These are phyloP conservation scores for Podila horticola DNA, from an alignment of 192 early-diverging fungal species.

Conservation along the genomic window DNA sequence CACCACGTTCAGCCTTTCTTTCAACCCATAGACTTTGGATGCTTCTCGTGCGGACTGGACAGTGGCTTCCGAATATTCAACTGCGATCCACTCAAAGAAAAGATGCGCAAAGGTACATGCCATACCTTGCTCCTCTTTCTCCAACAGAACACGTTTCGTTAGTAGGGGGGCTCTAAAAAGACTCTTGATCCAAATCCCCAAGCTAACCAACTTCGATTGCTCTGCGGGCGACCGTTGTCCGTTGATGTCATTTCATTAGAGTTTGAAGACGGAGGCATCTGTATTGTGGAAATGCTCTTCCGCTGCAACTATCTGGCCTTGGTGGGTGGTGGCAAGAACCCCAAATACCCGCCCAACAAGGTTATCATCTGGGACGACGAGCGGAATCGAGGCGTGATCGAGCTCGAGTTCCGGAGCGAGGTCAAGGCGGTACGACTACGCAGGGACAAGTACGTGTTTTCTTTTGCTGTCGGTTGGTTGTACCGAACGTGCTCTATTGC, in stretches of 20 bases:
- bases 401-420: constrained; percentile 83
- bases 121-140: not conserved
- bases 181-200: not conserved
- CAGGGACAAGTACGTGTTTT: constrained; percentile 68
- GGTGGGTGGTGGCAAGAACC: constrained; percentile 86
- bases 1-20: not conserved
- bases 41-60: constrained; percentile 85
- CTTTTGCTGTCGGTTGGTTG: too few species aligned
- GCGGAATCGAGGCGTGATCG: constrained; percentile 72
- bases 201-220: not conserved
- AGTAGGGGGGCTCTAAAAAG: not conserved
- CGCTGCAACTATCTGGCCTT: constrained; percentile 88
- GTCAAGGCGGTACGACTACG: constrained; percentile 83
- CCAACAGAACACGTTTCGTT: not conserved
- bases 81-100: constrained; percentile 85
- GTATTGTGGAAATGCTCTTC: constrained; percentile 86
- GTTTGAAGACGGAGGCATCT: constrained; percentile 86
- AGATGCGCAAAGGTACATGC: constrained; percentile 72
- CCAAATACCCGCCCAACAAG: constrained; percentile 86
- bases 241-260: constrained; percentile 48
- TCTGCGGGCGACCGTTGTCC: too few species aligned
- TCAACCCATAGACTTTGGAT: constrained; percentile 68
- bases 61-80: constrained; percentile 87
- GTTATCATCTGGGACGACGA: constrained; percentile 91
- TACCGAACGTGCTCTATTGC: not conserved